phyloP scores from a whole-genome alignment of 78 protist genomes.

The Thecamonas trahens region DNA sequence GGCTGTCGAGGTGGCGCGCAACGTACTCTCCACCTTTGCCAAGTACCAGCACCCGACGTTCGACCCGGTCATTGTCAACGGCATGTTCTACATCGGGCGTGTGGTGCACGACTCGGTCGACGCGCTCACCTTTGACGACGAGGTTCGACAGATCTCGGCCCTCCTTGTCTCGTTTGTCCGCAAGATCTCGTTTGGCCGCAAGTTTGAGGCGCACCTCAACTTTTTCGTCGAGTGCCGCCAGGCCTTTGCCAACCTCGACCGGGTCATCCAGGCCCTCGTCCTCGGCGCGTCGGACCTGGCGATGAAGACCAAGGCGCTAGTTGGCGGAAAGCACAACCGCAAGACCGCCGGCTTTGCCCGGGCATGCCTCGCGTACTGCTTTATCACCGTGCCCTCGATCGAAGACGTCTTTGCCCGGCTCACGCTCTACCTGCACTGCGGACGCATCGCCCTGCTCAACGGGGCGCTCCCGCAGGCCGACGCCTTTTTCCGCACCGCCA shows the following conservation, averaged over 20 bases:
- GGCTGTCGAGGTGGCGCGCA: neutral
- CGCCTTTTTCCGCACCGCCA: conserved; percentile 54
- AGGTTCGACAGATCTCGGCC: conserved; percentile 49
- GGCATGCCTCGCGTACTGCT: conserved; percentile 62
- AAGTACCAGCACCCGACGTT: neutral
- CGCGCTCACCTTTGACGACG: conserved; percentile 53
- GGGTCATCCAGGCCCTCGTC: conserved; percentile 47
- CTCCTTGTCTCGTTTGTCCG: conserved; percentile 43
- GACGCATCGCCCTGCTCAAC: conserved; percentile 43
- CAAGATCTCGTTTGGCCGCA: conserved; percentile 55
- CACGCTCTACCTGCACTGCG: conserved; percentile 37
- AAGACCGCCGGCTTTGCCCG: conserved; percentile 64
- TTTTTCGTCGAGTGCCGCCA: conserved; percentile 71
- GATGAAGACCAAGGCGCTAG: conserved; percentile 27
- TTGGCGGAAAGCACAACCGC: conserved; percentile 51
- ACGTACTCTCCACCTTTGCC: conserved; percentile 1
- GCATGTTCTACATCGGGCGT: conserved; percentile 49
- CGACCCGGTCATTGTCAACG: conserved; percentile 51
- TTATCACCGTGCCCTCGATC: conserved; percentile 75
- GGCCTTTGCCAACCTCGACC: conserved; percentile 59
- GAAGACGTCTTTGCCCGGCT: conserved; percentile 48
- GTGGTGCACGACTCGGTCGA: conserved; percentile 67
- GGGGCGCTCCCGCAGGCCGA: conserved; percentile 75
- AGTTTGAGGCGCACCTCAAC: conserved; percentile 64
- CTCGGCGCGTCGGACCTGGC: conserved; percentile 32